Evolutionary conservation across 352 stramenopile genomes (phyloP).

Genomic region (Globisporangium echinulatum): DNA sequence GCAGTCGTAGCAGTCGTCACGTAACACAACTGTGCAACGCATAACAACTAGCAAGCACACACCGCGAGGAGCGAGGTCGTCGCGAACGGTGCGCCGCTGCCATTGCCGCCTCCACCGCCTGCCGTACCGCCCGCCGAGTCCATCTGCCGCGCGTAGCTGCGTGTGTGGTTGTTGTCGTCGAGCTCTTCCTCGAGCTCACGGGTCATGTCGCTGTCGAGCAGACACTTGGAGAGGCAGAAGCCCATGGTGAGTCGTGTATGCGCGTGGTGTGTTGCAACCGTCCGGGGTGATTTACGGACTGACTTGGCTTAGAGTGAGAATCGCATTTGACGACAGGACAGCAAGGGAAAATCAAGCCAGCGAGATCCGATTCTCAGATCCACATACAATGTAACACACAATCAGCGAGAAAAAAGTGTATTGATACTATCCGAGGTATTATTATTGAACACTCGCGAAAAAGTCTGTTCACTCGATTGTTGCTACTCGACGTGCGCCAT

Average conservation of each 20-base stretch:
- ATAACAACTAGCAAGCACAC: conserved; percentile 8
- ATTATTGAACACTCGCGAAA: no score
- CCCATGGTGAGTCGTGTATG: conserved; percentile 40
- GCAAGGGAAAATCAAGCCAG: no score
- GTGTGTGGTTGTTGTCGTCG: conserved; percentile 42
- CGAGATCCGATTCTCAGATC: no score
- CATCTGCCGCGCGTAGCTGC: conserved; percentile 43
- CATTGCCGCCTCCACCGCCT: conserved; percentile 21
- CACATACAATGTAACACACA: no score
- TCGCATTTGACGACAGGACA: no score
- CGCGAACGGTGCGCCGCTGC: conserved; percentile 51
- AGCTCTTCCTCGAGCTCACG: conserved; percentile 80
- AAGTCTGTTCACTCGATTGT: no score
- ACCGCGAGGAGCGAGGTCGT: conserved; percentile 72
- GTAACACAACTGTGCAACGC: no score
- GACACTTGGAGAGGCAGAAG: conserved; percentile 80
- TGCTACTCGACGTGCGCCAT: no score
- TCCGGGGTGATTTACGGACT: no score
- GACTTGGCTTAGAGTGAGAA: no score
- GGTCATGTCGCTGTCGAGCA: conserved; percentile 81
- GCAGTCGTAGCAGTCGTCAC: neutral
- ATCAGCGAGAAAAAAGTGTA: no score
- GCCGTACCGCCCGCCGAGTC: neutral
- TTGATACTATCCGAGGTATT: no score
- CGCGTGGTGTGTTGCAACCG: neutral